Percentiles rank a stretch among this genome's conserved stretches.
Conservation (phyloP, 2,329 filamentous ascomycete species). For the Botrytis fabae region DNA sequence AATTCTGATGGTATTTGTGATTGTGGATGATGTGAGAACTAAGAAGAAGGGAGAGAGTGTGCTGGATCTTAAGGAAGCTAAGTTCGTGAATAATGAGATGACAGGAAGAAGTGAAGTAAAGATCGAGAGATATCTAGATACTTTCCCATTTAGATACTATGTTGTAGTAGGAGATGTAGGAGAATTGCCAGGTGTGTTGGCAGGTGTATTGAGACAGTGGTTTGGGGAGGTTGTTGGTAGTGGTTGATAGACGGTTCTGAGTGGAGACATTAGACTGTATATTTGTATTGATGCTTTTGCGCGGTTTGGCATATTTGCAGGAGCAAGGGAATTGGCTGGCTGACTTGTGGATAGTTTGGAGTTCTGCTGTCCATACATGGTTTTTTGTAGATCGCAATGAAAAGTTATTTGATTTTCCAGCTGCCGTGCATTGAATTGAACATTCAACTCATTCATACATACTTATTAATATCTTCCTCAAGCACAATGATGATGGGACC, state of each 20-base stretch:
- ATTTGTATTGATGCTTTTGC: slow-evolving; percentile 7
- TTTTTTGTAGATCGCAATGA: slow-evolving; percentile 6
- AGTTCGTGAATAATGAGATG: slow-evolving; percentile 67
- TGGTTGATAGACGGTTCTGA: background rate
- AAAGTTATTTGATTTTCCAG: background rate
- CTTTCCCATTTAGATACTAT: slow-evolving; percentile 97
- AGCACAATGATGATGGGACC: background rate
- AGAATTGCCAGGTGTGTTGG: slow-evolving; percentile 85
- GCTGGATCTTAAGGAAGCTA: slow-evolving; percentile 82
- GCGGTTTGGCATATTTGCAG: background rate
- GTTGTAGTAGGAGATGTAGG: slow-evolving; percentile 88
- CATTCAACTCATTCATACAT: background rate
- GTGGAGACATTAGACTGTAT: background rate
- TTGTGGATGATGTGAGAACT: slow-evolving; percentile 70
- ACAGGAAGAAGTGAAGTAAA: slow-evolving; percentile 65
- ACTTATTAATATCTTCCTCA: background rate
- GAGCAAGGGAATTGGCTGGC: background rate
- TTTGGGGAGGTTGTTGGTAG: slow-evolving; percentile 66
- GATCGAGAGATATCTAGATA: slow-evolving; percentile 89
- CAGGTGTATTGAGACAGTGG: slow-evolving; percentile 90
- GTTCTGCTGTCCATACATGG: background rate
- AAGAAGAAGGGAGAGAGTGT: slow-evolving; percentile 66
- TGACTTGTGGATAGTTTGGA: background rate
- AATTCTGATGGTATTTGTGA: slow-evolving; percentile 97
- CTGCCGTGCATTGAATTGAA: no score